A percentile compares a stretch with the other conserved stretches of the same genome.
Conservation (phyloP, 805 yeast genomes). For the Nakazawaea siamensis region DNA sequence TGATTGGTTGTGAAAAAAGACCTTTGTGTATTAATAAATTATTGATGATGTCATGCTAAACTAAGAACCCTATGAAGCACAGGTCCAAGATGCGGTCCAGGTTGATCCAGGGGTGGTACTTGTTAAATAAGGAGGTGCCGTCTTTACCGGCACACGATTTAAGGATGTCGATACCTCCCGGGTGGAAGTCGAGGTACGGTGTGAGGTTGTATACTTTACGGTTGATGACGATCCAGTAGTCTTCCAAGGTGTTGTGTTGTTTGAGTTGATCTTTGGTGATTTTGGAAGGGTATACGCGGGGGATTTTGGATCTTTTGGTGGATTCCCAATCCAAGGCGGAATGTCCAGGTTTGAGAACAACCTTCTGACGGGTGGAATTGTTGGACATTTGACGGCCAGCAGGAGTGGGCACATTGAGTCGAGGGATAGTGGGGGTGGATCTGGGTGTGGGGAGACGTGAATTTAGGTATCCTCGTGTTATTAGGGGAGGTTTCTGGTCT, state of each 20-base stretch:
- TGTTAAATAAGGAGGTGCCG: slow-evolving; percentile 67
- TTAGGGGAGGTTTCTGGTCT: too few species aligned
- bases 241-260: slow-evolving; percentile 49
- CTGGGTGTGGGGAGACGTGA: too few species aligned
- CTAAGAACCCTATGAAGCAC: slow-evolving; percentile 63
- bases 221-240: slow-evolving; percentile 80
- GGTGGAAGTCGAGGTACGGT: slow-evolving; percentile 77
- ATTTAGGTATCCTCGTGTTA: too few species aligned
- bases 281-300: slow-evolving; percentile 49
- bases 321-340: slow-evolving; percentile 87
- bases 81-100: slow-evolving; percentile 72
- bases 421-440: too few species aligned
- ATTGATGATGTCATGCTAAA: slow-evolving; percentile 8
- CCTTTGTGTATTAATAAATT: too few species aligned
- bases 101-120: slow-evolving; percentile 69
- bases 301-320: slow-evolving; percentile 42
- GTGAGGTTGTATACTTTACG: slow-evolving; percentile 86
- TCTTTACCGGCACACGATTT: slow-evolving; percentile 78
- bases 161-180: slow-evolving; percentile 82
- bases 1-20: slow-evolving; percentile 6
- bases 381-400: slow-evolving; percentile 6
- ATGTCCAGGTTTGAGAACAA: slow-evolving; percentile 64
- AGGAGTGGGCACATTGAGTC: neutral
- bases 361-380: slow-evolving; percentile 36
- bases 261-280: slow-evolving; percentile 50